These are phyloP conservation scores for Umbelopsis ramanniana DNA, from an alignment of 192 early-diverging fungal species.

Conservation along the genomic window DNA sequence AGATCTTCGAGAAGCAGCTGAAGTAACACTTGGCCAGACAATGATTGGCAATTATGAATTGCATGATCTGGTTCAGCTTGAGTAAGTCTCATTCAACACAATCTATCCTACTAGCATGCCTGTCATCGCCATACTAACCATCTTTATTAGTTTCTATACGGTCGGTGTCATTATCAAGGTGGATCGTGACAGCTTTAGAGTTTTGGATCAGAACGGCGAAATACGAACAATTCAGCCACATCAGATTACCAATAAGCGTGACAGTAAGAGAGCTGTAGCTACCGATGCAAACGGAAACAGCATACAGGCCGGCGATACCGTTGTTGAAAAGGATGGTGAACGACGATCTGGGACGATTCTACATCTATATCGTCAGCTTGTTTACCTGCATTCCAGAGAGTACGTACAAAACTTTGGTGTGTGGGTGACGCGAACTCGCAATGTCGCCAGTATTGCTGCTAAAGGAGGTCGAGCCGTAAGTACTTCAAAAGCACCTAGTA, in stretches of 20 bases:
- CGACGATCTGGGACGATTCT: conserved; percentile 73
- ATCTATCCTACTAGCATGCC: neutral
- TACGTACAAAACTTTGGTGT: conserved; percentile 73
- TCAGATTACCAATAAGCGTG: conserved; percentile 75
- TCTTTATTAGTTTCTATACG: conserved; percentile 56
- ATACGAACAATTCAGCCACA: conserved; percentile 65
- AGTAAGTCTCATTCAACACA: conserved; percentile 44
- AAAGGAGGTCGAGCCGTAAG: conserved; percentile 44
- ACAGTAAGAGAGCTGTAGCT: conserved; percentile 56
- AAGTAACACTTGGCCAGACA: conserved; percentile 62
- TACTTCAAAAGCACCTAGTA: neutral
- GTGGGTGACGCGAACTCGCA: conserved; percentile 71
- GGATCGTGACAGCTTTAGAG: conserved; percentile 71
- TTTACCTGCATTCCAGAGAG: conserved; percentile 81
- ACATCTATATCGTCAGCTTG: conserved; percentile 81
- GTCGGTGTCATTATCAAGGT: conserved; percentile 85
- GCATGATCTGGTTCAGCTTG: conserved; percentile 86
- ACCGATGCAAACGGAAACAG: conserved; percentile 56
- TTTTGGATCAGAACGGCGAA: conserved; percentile 80
- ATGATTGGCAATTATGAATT: conserved; percentile 78
- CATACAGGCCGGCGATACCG: conserved; percentile 72
- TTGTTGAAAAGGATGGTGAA: conserved; percentile 70
- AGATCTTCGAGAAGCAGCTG: conserved; percentile 80
- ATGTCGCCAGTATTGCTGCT: conserved; percentile 61
- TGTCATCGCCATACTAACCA: conserved; percentile 8